A percentile compares a stretch with the other conserved stretches of the same genome.
phyloP scores from a whole-genome alignment of 768 basidiomycete species.

The Leccinum incarnatum region DNA sequence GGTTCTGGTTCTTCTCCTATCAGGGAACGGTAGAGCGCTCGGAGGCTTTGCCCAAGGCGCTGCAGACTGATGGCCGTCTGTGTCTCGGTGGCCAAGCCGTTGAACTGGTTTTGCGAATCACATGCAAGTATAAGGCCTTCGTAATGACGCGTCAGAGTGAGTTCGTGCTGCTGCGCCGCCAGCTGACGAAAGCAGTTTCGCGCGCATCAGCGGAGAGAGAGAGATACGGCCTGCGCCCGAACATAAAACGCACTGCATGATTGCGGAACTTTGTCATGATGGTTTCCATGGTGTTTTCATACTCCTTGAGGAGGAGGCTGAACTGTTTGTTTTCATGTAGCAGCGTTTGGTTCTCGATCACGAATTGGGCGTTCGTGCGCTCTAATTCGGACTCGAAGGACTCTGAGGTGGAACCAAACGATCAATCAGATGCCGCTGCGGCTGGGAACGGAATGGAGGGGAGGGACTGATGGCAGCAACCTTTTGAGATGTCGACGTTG shows the following conservation, averaged over 20 bases:
- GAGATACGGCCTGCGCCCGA: neutral
- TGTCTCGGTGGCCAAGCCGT: conserved; percentile 56
- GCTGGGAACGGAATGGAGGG: neutral
- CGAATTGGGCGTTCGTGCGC: conserved; percentile 80
- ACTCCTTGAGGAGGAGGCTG: conserved; percentile 84
- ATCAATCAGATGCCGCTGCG: conserved; percentile 11
- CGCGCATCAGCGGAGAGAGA: conserved; percentile 7
- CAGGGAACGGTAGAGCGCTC: conserved; percentile 68
- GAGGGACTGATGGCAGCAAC: conserved; percentile 35
- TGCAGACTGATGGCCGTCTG: conserved; percentile 66
- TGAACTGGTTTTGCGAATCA: conserved; percentile 53
- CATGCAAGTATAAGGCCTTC: conserved; percentile 72
- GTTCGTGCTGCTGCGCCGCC: conserved; percentile 90
- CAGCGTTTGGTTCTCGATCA: conserved; percentile 91
- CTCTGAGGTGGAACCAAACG: conserved; percentile 49
- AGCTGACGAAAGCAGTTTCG: conserved; percentile 44
- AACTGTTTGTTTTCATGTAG: conserved; percentile 96
- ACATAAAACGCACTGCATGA: conserved; percentile 67
- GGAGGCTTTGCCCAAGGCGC: conserved; percentile 67
- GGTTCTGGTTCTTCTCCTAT: conserved; percentile 52
- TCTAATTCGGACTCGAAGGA: conserved; percentile 91
- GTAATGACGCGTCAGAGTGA: conserved; percentile 85
- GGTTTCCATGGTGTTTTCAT: conserved; percentile 90
- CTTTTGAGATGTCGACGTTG: conserved; percentile 85
- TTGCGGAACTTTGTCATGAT: conserved; percentile 96